Conservation (phyloP, 1,284 basidiomycete genomes). For the Prillingera fragicola region DNA sequence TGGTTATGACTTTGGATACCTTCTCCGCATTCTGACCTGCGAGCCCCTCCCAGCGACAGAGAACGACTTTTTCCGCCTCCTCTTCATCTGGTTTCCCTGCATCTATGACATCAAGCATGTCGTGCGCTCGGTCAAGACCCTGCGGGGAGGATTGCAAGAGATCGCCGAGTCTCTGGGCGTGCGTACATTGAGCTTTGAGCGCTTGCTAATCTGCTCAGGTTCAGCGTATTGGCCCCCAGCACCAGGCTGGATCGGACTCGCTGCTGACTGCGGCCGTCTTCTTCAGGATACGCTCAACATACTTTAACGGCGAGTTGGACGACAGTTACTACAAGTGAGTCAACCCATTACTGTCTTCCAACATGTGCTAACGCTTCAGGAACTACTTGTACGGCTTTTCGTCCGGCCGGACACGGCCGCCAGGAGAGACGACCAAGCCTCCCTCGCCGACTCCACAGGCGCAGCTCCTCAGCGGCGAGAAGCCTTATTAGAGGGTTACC, state of each 20-base stretch:
- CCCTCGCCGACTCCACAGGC: constrained; percentile 19
- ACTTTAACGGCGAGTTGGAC: constrained; percentile 82
- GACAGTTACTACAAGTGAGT: constrained; percentile 54
- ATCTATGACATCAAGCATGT: constrained; percentile 98
- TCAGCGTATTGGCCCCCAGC: constrained; percentile 81
- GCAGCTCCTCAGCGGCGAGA: constrained; percentile 18
- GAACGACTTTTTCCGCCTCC: constrained; percentile 81
- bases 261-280: constrained; percentile 88
- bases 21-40: constrained; percentile 89
- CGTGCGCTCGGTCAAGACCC: constrained; percentile 78
- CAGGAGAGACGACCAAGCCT: constrained; percentile 16
- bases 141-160: constrained; percentile 92
- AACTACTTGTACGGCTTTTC: constrained; percentile 47
- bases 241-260: constrained; percentile 94
- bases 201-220: no score
- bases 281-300: constrained; percentile 89
- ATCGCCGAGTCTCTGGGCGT: constrained; percentile 87
- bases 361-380: constrained; percentile 19
- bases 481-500: constrained; percentile 12
- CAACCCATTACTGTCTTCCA: background rate
- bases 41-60: constrained; percentile 82
- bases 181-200: constrained; percentile 20
- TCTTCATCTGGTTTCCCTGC: constrained; percentile 90
- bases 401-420: constrained; percentile 8
- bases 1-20: constrained; percentile 98